Conservation (phyloP, 192 early-diverging fungal species). For the Gorgonomyces haynaldii region DNA sequence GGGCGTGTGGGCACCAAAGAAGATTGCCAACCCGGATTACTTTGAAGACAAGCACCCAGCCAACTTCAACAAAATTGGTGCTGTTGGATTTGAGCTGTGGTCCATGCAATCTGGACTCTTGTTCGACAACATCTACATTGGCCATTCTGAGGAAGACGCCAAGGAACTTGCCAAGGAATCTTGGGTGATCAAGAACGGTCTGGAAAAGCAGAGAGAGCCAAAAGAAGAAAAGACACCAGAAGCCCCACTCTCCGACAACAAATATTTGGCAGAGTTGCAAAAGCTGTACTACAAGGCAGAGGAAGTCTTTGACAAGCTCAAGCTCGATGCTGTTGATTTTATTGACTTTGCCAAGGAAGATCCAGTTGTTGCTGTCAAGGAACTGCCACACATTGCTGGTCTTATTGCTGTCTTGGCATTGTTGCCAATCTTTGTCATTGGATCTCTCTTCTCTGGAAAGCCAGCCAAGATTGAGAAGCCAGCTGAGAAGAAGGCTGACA, state of each 20-base stretch:
- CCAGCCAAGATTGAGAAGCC: neutral
- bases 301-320: slow-evolving; percentile 15
- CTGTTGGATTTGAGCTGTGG: slow-evolving; percentile 87
- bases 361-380: slow-evolving; percentile 28
- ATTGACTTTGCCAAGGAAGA: slow-evolving; percentile 11
- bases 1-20: slow-evolving; percentile 74
- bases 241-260: neutral
- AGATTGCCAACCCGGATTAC: slow-evolving; percentile 75
- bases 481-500: slow-evolving; percentile 9
- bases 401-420: slow-evolving; percentile 7
- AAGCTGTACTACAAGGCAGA: neutral
- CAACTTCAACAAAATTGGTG: slow-evolving; percentile 70
- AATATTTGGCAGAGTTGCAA: neutral
- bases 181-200: slow-evolving; percentile 62
- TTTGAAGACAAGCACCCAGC: slow-evolving; percentile 69
- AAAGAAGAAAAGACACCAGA: neutral
- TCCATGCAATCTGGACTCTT: slow-evolving; percentile 79
- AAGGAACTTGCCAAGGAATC: slow-evolving; percentile 60
- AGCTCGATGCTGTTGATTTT: slow-evolving; percentile 14
- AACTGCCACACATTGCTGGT: slow-evolving; percentile 22
- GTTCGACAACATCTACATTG: slow-evolving; percentile 89
- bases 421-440: slow-evolving; percentile 2
- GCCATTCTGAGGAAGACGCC: slow-evolving; percentile 57
- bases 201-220: slow-evolving; percentile 57
- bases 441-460: slow-evolving; percentile 5